phyloP scores from a whole-genome alignment of 305 asterid genomes.

The Fraxinus paxiana region DNA sequence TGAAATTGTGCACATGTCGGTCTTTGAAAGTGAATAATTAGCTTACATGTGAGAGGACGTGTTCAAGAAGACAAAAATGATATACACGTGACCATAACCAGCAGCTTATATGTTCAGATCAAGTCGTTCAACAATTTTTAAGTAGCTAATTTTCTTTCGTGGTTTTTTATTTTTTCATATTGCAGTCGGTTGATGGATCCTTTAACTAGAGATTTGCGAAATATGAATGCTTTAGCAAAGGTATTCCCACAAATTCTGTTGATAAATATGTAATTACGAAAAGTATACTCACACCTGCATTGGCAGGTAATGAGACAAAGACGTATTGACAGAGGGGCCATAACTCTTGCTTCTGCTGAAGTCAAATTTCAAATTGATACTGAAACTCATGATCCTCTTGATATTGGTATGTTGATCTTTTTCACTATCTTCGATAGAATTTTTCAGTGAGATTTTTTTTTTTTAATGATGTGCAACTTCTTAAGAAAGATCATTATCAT shows the following conservation, averaged over 20 bases:
- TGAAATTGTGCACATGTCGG: background rate
- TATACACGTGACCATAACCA: background rate
- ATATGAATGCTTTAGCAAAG: slow-evolving; percentile 89
- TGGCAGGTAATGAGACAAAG: slow-evolving; percentile 92
- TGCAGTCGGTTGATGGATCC: slow-evolving; percentile 93
- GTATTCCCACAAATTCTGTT: slow-evolving; percentile 33
- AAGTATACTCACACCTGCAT: slow-evolving; percentile 22
- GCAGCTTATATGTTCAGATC: background rate
- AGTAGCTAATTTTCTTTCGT: background rate
- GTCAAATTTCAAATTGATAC: slow-evolving; percentile 96
- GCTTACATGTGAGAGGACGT: background rate
- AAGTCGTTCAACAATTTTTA: background rate
- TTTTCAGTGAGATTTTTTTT: background rate
- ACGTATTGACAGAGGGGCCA: slow-evolving; percentile 94
- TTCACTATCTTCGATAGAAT: background rate
- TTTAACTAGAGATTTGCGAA: slow-evolving; percentile 82
- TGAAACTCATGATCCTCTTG: slow-evolving; percentile 99
- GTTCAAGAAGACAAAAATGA: background rate
- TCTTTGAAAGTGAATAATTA: background rate
- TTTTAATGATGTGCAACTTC: background rate
- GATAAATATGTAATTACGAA: background rate
- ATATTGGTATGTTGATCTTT: slow-evolving; percentile 59
- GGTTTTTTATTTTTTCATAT: background rate
- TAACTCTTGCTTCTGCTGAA: slow-evolving; percentile 99
- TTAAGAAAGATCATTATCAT: slow-evolving; percentile 3